Evolutionary conservation across 2,329 filamentous ascomycete species (phyloP), one percentile per base, ranked within the genome.

Genomic region (Coniochaeta prunicola): DNA sequence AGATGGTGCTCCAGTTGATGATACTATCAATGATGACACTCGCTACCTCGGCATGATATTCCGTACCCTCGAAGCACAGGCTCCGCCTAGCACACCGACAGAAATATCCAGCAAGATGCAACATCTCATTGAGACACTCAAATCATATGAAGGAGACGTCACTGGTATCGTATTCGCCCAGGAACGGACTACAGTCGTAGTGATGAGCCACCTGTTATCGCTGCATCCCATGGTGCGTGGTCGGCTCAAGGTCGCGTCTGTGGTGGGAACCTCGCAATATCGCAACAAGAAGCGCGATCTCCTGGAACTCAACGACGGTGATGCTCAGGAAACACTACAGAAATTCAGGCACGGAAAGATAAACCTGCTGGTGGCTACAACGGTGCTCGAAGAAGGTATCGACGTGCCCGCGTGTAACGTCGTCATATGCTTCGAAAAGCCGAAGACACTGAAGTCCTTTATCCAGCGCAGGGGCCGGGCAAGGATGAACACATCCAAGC

Each of bases 91-190:
- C n/a, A 36, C 33, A 15, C 33, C 53, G 26, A 33, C 64, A 2
- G 64, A 73, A 7, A 57, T 87, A 0, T 85, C 87, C 0, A 67
- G 79, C n/a, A 91, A 91, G 66, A 75, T 83, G 2, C 65, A 68
- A 19, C 70, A 73, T 6, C 73, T 92, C 17, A 70, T 91, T 3
- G 59, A 70, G 4, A 72, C 81, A 4, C 77, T 88, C 17, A 63
- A 82, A 1, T 65, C 67, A 1, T 68, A 73, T 13, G 69, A 79
- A 1, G 69, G 77, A 1, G 67, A 71, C 1, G 70, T 77, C 0
- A 78, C 81, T 4, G 85, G 86, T 0, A 85, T 92, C 17, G 72
- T 92, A 0, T 92, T 92, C 63, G 88, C 83, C 26, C 76, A 81
- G 59, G 83, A 89, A 65, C 75, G 87, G 56, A 79, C 79, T 1